These are phyloP conservation scores for Tulasnella sp. DNA, from an alignment of 768 basidiomycete genomes.

Conservation along the genomic window DNA sequence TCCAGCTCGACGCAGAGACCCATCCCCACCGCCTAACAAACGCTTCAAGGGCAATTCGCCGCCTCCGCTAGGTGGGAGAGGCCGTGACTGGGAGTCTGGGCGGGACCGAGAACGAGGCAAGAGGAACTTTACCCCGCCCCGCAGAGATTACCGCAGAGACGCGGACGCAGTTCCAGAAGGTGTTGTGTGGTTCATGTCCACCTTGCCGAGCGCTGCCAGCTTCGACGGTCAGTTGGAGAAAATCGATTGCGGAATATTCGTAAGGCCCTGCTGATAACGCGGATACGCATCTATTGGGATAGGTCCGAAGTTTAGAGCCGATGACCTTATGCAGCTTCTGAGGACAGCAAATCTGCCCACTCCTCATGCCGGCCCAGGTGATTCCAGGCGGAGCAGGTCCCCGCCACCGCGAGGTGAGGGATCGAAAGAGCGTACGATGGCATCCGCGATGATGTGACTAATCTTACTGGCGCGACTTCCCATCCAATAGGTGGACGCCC, in stretches of 20 bases:
- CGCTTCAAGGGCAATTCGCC: constrained; percentile 29
- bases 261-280: background rate
- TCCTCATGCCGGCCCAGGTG: constrained; percentile 47
- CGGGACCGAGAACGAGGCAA: constrained; percentile 22
- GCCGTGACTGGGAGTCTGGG: constrained; percentile 18
- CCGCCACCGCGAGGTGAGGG: constrained; percentile 48
- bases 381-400: constrained; percentile 42
- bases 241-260: background rate
- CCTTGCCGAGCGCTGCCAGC: constrained; percentile 61
- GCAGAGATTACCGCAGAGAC: constrained; percentile 24
- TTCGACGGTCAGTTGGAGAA: constrained; percentile 73
- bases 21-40: constrained; percentile 27
- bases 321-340: constrained; percentile 84
- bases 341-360: constrained; percentile 77
- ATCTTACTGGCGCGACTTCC: background rate
- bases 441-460: background rate
- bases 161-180: constrained; percentile 48
- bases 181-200: constrained; percentile 78
- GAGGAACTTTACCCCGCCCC: constrained; percentile 34
- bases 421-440: background rate
- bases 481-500: constrained; percentile 54
- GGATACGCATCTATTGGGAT: constrained; percentile 24
- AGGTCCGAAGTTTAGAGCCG: constrained; percentile 88
- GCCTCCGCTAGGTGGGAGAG: constrained; percentile 22
- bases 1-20: constrained; percentile 27